Evolutionary conservation across 176 grass and related monocot genomes (phyloP).

Genomic region (Otatea glauca): DNA sequence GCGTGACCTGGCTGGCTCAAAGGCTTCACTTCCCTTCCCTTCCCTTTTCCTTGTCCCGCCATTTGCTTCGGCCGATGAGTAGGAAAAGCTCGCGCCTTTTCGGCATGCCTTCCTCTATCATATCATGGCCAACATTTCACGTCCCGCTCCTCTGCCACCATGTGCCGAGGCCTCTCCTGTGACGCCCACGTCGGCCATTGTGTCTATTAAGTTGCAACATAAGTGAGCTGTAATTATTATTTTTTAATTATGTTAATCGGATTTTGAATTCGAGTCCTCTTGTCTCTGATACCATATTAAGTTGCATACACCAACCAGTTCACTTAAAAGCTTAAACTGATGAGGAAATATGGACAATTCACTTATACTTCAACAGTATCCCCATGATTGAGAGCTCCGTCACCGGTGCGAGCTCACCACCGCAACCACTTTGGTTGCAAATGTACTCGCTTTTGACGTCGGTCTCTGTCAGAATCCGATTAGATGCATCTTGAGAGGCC

Average conservation of each 20-base stretch:
- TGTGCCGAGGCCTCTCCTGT: not conserved
- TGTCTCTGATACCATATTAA: too few relatives aligned
- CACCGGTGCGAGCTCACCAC: constrained; percentile 6
- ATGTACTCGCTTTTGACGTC: not conserved
- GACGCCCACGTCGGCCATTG: not conserved
- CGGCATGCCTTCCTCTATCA: not conserved
- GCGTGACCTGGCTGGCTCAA: not conserved
- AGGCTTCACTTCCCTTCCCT: not conserved
- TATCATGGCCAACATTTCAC: constrained; percentile 23
- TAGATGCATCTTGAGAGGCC: not conserved
- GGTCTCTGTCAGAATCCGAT: not conserved
- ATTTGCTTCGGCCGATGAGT: not conserved
- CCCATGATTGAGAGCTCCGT: constrained; percentile 9
- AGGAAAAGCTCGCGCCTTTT: not conserved
- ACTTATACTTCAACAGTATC: too few relatives aligned
- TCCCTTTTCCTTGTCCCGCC: not conserved
- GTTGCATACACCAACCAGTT: too few relatives aligned
- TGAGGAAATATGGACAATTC: too few relatives aligned
- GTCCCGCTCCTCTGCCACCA: not conserved
- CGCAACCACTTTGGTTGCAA: not conserved
- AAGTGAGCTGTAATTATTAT: too few relatives aligned
- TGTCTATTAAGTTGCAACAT: too few relatives aligned
- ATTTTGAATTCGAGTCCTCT: too few relatives aligned
- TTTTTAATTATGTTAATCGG: too few relatives aligned
- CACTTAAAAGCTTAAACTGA: too few relatives aligned